Base-by-base conservation (phyloP, 331 rosid species). In the Malus hybrid region DNA sequence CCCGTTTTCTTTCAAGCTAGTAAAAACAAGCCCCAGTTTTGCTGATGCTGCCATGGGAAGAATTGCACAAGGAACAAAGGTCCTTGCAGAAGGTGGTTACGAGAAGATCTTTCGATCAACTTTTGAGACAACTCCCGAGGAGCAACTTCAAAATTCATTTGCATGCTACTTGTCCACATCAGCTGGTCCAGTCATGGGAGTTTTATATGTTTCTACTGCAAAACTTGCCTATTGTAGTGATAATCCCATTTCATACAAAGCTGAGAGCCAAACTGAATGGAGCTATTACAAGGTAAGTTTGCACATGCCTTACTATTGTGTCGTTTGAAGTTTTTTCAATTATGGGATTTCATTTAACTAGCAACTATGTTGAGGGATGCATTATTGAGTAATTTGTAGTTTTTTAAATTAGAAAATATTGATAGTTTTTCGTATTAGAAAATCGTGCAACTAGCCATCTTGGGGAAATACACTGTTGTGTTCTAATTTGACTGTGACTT, bases 61-160 rank as follows among this genome's bases (percentile, higher is more conserved):
- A 85, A 95, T 95, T 75, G 97, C 99, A 15, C 97, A 93, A 66
- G 97, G 97, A 82, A 92, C 97, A 26, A 95, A 95, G 86, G 91
- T 95, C 68, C 79, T 95, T 29, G 97, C 92, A 5, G 99, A 95
- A 89, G 97, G 99, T 73, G 97, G 99, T 66, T 84, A 89, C 34
- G 96, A 92, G 79, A 92, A 85, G 87, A 89, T 92, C 75, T 95
- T 92, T 83, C 82, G 53, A 30, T 86, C 77, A 39, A 90, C 97
- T 11, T 95, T 92, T 80, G 97, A 89, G 71, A 85, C 92, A 14
- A 82, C 60, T 85, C 87, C 92, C 2, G 99, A 87, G 63, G 97
- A 95, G 79, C 84, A 66, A 75, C 96, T 95, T 84, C 89, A 74
- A 79, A 90, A 89, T 75, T 89, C 96, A 36, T 94, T n/a, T 85